Percentiles rank a stretch among this genome's conserved stretches.
phyloP scores from a whole-genome alignment of 2,329 filamentous ascomycete genomes.

The Fusarium sp. region DNA sequence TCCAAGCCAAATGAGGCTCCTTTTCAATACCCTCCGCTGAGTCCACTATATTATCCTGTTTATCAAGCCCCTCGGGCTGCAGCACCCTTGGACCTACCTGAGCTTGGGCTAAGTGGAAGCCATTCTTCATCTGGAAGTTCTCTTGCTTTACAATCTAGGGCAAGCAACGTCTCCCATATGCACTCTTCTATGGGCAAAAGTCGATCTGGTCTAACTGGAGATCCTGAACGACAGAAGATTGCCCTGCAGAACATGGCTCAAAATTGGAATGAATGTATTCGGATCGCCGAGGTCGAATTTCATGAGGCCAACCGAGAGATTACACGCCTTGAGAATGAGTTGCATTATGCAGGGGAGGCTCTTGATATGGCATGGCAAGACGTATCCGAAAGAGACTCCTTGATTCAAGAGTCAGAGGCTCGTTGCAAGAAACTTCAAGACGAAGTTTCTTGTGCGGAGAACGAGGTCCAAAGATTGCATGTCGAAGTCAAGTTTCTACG shows the following conservation, averaged over 20 bases:
- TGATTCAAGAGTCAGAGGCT: slow-evolving; percentile 39
- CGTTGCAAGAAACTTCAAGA: slow-evolving; percentile 43
- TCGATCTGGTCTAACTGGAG: slow-evolving; percentile 1
- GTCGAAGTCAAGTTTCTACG: slow-evolving; percentile 44
- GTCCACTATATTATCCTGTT: neutral
- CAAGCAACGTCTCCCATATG: slow-evolving; percentile 50
- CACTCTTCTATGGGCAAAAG: slow-evolving; percentile 32
- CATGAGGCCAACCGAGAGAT: slow-evolving; percentile 42
- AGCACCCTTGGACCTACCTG: slow-evolving; percentile 31
- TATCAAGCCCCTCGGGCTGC: neutral
- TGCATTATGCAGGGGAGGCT: slow-evolving; percentile 33
- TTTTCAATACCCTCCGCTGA: neutral
- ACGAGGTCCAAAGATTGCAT: slow-evolving; percentile 41
- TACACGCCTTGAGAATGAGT: slow-evolving; percentile 38
- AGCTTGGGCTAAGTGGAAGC: slow-evolving; percentile 19
- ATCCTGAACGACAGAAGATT: slow-evolving; percentile 42
- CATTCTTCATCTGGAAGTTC: neutral
- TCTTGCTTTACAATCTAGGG: slow-evolving; percentile 33
- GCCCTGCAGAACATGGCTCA: slow-evolving; percentile 48
- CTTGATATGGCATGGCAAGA: slow-evolving; percentile 26
- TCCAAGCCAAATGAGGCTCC: neutral
- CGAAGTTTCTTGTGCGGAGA: slow-evolving; percentile 36
- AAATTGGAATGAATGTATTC: slow-evolving; percentile 49
- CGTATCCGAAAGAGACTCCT: slow-evolving; percentile 35
- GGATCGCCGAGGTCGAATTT: slow-evolving; percentile 45